These are phyloP conservation scores for Penicillium glabrum DNA, from an alignment of 2,329 filamentous ascomycete genomes.

Conservation along the genomic window DNA sequence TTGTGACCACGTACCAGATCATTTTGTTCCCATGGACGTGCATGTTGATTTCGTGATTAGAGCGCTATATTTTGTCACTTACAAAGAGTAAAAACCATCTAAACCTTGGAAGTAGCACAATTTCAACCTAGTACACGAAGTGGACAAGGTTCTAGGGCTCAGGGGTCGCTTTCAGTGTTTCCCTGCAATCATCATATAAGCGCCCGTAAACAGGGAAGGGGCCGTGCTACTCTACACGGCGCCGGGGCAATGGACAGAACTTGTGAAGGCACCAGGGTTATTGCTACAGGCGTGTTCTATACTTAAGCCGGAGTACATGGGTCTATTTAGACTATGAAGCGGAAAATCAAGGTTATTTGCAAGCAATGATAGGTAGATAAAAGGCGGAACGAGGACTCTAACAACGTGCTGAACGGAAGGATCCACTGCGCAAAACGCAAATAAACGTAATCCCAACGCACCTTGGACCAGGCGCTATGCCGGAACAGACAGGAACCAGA, in stretches of 20 bases:
- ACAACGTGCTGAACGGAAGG: slow-evolving; percentile 8
- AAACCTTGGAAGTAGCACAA: neutral
- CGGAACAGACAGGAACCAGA: slow-evolving; percentile 2
- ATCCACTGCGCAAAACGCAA: neutral
- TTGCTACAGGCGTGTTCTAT: neutral
- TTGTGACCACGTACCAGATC: neutral
- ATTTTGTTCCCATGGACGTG: neutral
- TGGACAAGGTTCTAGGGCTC: neutral
- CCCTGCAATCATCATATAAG: slow-evolving; percentile 3
- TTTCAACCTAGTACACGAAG: too few relatives aligned
- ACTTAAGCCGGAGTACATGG: neutral
- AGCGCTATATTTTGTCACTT: neutral
- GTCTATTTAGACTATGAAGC: neutral
- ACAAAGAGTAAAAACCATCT: neutral
- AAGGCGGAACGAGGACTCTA: slow-evolving; percentile 9
- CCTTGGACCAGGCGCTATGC: neutral
- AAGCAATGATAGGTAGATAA: neutral
- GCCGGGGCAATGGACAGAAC: neutral
- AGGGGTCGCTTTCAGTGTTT: slow-evolving; percentile 1
- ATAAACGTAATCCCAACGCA: slow-evolving; percentile 1
- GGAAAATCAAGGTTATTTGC: slow-evolving; percentile 5
- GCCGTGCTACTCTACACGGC: slow-evolving; percentile 15
- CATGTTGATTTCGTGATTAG: neutral
- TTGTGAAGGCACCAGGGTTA: neutral
- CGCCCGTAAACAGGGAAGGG: neutral